A percentile compares a stretch with the other conserved stretches of the same genome.
Evolutionary conservation across 345 rosid species (phyloP).

Genomic region (Camelina neglecta): DNA sequence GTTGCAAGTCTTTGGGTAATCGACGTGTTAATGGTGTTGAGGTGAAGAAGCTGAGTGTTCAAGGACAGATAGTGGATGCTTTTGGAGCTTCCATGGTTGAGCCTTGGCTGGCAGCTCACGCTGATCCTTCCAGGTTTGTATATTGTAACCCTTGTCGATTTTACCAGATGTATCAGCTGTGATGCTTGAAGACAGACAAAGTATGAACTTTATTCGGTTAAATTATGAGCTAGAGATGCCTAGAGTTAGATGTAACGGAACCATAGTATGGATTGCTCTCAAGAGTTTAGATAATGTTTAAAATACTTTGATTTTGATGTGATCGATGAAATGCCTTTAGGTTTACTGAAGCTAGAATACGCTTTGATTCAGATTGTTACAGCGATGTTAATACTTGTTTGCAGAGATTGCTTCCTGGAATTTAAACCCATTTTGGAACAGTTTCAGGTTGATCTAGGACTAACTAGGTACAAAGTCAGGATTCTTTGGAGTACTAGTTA

Average conservation of each 20-base stretch:
- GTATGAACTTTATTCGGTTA: not conserved
- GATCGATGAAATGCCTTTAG: conserved; percentile 5
- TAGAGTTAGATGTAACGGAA: conserved; percentile 14
- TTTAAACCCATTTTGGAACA: not conserved
- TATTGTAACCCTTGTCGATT: not conserved
- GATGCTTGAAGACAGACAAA: not conserved
- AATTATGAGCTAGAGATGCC: conserved; percentile 21
- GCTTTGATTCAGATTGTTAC: not conserved
- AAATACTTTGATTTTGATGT: not conserved
- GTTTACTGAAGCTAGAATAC: not conserved
- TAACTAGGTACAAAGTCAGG: not conserved
- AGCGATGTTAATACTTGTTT: not conserved
- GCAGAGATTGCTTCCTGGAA: not conserved
- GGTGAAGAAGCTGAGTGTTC: conserved; percentile 40
- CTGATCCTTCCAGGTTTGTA: conserved; percentile 67
- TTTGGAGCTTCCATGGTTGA: conserved; percentile 84
- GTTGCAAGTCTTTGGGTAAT: conserved; percentile 52
- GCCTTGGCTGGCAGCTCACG: conserved; percentile 86
- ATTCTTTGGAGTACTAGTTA: conserved; percentile 6
- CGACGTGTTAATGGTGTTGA: conserved; percentile 44
- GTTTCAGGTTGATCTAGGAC: not conserved
- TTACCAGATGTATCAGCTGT: conserved; percentile 1
- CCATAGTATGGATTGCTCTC: not conserved
- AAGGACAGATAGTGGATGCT: conserved; percentile 60
- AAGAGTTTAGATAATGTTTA: conserved; percentile 1